Evolutionary conservation across 2,329 filamentous ascomycete species (phyloP).

Genomic region (Fusarium tuaranense): DNA sequence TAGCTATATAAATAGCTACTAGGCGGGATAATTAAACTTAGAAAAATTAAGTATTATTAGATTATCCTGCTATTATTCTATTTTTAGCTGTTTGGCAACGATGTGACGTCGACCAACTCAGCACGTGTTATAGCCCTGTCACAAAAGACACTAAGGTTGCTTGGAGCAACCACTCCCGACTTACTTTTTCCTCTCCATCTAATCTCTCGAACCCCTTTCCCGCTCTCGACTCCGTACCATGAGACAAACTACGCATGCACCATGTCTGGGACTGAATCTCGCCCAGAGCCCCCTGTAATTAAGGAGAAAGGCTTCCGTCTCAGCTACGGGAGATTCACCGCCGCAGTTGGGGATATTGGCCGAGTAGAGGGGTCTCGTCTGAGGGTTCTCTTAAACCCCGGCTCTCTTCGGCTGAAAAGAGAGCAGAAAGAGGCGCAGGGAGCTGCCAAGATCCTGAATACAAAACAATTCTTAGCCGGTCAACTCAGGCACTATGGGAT

Average conservation of each 20-base stretch:
- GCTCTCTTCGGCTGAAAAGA: background rate
- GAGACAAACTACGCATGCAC: background rate
- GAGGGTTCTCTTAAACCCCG: background rate
- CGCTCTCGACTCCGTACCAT: background rate
- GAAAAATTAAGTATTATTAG: too few relatives aligned
- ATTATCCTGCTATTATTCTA: too few relatives aligned
- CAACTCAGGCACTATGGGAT: conserved; percentile 10
- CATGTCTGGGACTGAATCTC: background rate
- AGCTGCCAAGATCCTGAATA: background rate
- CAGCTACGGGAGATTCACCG: background rate
- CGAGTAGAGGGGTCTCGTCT: background rate
- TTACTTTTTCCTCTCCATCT: background rate
- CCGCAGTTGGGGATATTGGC: background rate
- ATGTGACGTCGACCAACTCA: background rate
- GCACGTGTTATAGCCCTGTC: background rate
- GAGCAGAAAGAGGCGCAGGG: background rate
- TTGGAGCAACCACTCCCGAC: background rate
- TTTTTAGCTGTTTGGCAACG: background rate
- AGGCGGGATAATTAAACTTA: too few relatives aligned
- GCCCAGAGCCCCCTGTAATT: background rate
- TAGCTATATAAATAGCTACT: too few relatives aligned
- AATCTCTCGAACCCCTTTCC: background rate
- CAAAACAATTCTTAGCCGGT: background rate
- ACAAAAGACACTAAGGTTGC: background rate
- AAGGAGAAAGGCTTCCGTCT: background rate